Conservation (phyloP, 805 yeast species). For the Ogataea saltuana region DNA sequence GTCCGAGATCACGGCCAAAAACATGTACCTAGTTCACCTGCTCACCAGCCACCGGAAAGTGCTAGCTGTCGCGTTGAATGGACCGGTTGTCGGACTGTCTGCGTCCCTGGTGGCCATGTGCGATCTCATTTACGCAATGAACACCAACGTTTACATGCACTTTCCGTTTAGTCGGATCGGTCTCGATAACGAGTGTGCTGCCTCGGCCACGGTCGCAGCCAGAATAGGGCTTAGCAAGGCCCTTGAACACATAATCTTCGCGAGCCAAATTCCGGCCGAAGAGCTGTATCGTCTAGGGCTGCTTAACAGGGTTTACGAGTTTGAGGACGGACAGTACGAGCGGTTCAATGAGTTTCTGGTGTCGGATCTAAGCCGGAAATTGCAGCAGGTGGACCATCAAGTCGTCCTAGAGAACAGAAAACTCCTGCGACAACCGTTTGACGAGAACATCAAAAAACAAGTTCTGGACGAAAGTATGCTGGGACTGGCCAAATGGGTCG, state of each 20-base stretch:
- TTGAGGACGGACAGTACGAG: constrained; percentile 34
- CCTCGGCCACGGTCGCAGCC: constrained; percentile 64
- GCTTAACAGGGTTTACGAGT: constrained; percentile 55
- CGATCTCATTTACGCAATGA: constrained; percentile 72
- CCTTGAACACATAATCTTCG: constrained; percentile 69
- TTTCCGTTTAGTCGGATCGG: constrained; percentile 84
- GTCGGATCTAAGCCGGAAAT: constrained; percentile 36
- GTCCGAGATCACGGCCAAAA: constrained; percentile 53
- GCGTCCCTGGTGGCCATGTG: constrained; percentile 74
- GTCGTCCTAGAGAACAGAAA: constrained; percentile 48
- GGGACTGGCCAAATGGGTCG: constrained; percentile 70
- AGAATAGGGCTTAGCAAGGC: constrained; percentile 75
- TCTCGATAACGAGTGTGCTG: constrained; percentile 78
- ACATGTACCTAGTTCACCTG: constrained; percentile 65
- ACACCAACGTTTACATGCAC: constrained; percentile 56
- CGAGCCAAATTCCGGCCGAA: constrained; percentile 62
- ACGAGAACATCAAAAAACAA: constrained; percentile 44
- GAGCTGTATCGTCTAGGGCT: constrained; percentile 60
- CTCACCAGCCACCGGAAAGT: constrained; percentile 72
- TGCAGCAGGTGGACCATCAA: constrained; percentile 47
- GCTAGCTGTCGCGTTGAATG: constrained; percentile 73
- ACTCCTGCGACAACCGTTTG: constrained; percentile 38
- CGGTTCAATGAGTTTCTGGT: constrained; percentile 45
- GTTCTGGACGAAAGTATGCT: constrained; percentile 65
- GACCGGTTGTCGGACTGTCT: constrained; percentile 81